phyloP scores from a whole-genome alignment of 352 stramenopile species.

The Globisporangium cystogenes region DNA sequence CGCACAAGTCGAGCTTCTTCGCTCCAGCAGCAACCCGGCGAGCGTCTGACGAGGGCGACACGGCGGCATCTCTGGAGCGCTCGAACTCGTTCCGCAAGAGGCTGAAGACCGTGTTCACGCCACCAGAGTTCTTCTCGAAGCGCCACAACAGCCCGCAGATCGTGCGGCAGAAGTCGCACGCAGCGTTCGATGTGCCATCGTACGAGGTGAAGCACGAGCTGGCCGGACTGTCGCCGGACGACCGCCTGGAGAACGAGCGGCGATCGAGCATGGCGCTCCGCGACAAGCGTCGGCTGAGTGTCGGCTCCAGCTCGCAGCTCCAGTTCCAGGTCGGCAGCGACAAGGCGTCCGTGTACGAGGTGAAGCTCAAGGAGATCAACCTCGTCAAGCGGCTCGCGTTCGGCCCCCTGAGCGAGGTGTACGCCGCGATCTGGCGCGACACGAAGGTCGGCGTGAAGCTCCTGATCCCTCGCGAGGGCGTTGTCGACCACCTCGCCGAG shows the following conservation, averaged over 20 bases:
- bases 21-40: neutral
- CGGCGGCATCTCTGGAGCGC: neutral
- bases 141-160: slow-evolving; percentile 2
- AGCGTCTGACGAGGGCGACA: slow-evolving; percentile 1
- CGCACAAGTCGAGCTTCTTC: slow-evolving; percentile 1
- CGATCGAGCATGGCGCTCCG: slow-evolving; percentile 45
- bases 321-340: slow-evolving; percentile 71
- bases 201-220: slow-evolving; percentile 54
- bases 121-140: slow-evolving; percentile 2
- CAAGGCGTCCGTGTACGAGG: slow-evolving; percentile 69
- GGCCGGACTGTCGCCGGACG: slow-evolving; percentile 40
- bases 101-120: slow-evolving; percentile 3
- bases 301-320: slow-evolving; percentile 47
- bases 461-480: slow-evolving; percentile 62
- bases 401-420: slow-evolving; percentile 65
- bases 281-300: slow-evolving; percentile 54
- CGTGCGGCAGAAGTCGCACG: slow-evolving; percentile 17
- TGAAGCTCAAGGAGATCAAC: slow-evolving; percentile 73
- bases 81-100: slow-evolving; percentile 18
- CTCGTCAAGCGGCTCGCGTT: slow-evolving; percentile 71
- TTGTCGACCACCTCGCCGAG: slow-evolving; percentile 63
- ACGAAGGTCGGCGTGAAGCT: slow-evolving; percentile 76
- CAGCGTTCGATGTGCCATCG: slow-evolving; percentile 50
- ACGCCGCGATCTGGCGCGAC: slow-evolving; percentile 69
- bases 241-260: slow-evolving; percentile 57